Evolutionary conservation across 352 stramenopile species (phyloP), one percentile per base, ranked within the genome.

Genomic region (Phytophthora melonis): DNA sequence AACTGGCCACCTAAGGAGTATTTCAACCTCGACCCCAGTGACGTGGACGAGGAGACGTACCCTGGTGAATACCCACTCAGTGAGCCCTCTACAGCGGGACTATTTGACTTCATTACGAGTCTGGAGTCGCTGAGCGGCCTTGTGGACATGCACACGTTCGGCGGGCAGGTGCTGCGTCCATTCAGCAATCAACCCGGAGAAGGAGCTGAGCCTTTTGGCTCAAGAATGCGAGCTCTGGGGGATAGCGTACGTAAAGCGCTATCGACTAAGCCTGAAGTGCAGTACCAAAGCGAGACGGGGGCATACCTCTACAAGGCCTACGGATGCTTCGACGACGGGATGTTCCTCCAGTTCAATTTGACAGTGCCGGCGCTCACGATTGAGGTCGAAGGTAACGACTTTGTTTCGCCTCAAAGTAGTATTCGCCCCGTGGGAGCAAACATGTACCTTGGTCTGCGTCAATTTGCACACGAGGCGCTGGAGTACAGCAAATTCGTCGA

Each of bases 81-180:
- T 57, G 88, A 94, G 54, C 82, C 80, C 3, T 83, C 80, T 30
- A 83, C 83, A 0, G 66, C 70, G 8, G 78, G 76, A 1, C 66
- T 93, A 11, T 84, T 88, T 54, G 50, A 83, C n/a, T 94, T 91
- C 62, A 75, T 93, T 43, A 84, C 65, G 19, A 68, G 49, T 45
- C 63, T 92, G 49, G 66, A 84, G 5, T 63, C 66, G 0, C 63
- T 94, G 1, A 76, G 64, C 27, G 88, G 86, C 2, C 61, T 90
- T 32, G 74, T 94, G 19, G 86, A 94, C 67, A 83, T 93, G 74
- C 88, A 94, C 68, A 81, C 74, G 7, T 92, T 86, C 62, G 83
- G 75, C 9, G 81, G 73, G 0, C 75, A 83, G 66, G 86, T 94
- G 52, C 58, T 94, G 0, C 84, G 86, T 63, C 88, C 88, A 14